These are phyloP conservation scores for Colletotrichum sp. DNA, from an alignment of 2,329 filamentous ascomycete genomes.

Conservation along the genomic window DNA sequence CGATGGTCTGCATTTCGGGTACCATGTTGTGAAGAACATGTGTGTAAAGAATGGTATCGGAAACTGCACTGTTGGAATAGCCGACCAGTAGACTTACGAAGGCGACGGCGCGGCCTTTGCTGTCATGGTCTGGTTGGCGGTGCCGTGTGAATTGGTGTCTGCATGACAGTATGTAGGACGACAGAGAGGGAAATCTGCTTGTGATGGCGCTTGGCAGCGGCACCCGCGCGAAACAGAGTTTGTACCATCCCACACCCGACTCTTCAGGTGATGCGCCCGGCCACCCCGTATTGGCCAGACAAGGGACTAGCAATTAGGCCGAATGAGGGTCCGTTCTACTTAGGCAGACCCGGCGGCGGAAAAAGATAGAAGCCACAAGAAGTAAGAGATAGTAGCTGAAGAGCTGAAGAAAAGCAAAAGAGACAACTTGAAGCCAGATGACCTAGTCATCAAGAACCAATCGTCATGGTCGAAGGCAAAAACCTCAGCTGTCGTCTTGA, in stretches of 20 bases:
- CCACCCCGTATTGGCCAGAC: slow-evolving; percentile 4
- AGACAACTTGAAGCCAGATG: not conserved
- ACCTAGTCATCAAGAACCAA: slow-evolving; percentile 1
- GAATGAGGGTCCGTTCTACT: not conserved
- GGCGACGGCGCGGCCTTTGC: not conserved
- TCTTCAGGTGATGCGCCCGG: slow-evolving; percentile 11
- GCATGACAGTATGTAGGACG: slow-evolving; percentile 8
- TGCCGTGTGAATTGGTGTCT: not conserved
- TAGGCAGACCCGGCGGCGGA: not conserved
- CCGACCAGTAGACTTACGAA: not conserved
- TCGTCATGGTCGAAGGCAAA: not conserved
- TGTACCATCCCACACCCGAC: slow-evolving; percentile 5
- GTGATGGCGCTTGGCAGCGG: slow-evolving; percentile 20
- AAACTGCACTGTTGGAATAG: not conserved
- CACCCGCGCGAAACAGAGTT: slow-evolving; percentile 21
- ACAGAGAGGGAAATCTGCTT: slow-evolving; percentile 16
- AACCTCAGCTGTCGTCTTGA: not conserved
- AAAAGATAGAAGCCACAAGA: not conserved
- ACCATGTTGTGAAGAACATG: not conserved
- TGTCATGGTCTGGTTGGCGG: slow-evolving; percentile 7
- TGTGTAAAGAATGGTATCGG: not conserved
- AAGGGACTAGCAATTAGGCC: not conserved
- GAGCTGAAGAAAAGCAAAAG: not conserved
- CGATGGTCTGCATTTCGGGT: not conserved
- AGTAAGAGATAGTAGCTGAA: not conserved